Evolutionary conservation across 2,329 filamentous ascomycete species (phyloP).

Genomic region (Pyrenophora tritici-repentis): DNA sequence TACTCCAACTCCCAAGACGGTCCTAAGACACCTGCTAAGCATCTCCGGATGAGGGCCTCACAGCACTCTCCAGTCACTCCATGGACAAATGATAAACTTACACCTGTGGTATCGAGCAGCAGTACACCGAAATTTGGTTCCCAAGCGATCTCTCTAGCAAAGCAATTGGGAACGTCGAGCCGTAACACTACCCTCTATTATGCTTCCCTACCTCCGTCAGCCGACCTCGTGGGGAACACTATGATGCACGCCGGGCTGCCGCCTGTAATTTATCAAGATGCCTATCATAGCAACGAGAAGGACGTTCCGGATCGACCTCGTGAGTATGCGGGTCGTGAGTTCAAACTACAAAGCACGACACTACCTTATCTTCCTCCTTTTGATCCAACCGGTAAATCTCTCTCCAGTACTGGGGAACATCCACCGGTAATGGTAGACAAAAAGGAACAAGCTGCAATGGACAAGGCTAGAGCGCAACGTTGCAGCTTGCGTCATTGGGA

Average conservation of each 20-base stretch:
- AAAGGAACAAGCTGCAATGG: conserved; percentile 55
- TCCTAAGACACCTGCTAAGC: conserved; percentile 38
- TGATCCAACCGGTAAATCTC: conserved; percentile 64
- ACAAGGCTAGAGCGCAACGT: conserved; percentile 58
- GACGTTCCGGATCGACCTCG: conserved; percentile 78
- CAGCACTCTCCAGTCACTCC: conserved; percentile 36
- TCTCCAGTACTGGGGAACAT: conserved; percentile 62
- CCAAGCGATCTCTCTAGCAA: conserved; percentile 25
- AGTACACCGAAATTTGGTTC: conserved; percentile 21
- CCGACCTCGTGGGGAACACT: conserved; percentile 58
- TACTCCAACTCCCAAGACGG: conserved; percentile 55
- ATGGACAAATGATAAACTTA: conserved; percentile 41
- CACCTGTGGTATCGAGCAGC: conserved; percentile 20
- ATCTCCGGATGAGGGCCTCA: conserved; percentile 13
- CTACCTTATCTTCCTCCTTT: conserved; percentile 82
- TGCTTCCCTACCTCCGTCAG: conserved; percentile 48
- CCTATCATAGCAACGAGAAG: conserved; percentile 80
- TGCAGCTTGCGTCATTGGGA: conserved; percentile 78
- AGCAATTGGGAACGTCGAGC: conserved; percentile 26
- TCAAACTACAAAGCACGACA: conserved; percentile 74
- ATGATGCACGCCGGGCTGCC: conserved; percentile 65
- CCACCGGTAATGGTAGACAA: conserved; percentile 56
- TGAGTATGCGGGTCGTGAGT: conserved; percentile 88
- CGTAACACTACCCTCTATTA: conserved; percentile 41
- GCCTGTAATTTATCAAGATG: conserved; percentile 78